Base-by-base conservation (phyloP, 306 rosid species). In the Sophora flavescens region DNA sequence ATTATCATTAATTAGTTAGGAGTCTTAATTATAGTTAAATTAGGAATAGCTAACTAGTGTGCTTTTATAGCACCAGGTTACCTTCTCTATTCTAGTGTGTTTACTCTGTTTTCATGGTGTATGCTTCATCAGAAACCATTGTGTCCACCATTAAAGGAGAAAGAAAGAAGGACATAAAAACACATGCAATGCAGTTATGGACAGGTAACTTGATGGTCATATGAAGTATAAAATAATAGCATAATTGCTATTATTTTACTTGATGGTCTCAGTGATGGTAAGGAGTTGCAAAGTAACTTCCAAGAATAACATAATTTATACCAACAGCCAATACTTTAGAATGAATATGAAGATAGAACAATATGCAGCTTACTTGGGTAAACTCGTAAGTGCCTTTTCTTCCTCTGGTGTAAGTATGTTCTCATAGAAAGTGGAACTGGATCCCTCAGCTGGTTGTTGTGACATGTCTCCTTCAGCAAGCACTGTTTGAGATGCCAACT, bases 341-440 rank as follows among this genome's bases (percentile, higher is more conserved):
- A 75, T 36, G 70, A 51, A 72, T 35, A 75, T 39, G 64, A 45
- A 74, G 67, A 58, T 78, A 78, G 71, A 54, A 64, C 14, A 59
- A 35, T 13, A 70, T 30, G 63, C 52, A 63, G 63, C 87, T 79
- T 85, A 94, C 98, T 50, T 77, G 12, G 91, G 81, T 80, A 88
- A 88, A 78, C 87, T 87, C 87, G 83, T 67, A 52, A 94, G 84
- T n/a, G 81, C 82, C 51, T 70, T 82, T 84, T 94, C 97, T 83
- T 94, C 98, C 58, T 90, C 91, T 7, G 85, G 90, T 74, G 84
- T 86, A 67, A 94, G 93, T 57, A 94, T 86, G 71, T 90, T 86
- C 83, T 94, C 98, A 88, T 78, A 79, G 77, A 94, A 94, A 58
- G 90, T 81, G 76, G 93, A 91, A 82, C 78, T 74, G 70, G 89